phyloP scores from a whole-genome alignment of 768 basidiomycete genomes.

The Termitomyces sp. region DNA sequence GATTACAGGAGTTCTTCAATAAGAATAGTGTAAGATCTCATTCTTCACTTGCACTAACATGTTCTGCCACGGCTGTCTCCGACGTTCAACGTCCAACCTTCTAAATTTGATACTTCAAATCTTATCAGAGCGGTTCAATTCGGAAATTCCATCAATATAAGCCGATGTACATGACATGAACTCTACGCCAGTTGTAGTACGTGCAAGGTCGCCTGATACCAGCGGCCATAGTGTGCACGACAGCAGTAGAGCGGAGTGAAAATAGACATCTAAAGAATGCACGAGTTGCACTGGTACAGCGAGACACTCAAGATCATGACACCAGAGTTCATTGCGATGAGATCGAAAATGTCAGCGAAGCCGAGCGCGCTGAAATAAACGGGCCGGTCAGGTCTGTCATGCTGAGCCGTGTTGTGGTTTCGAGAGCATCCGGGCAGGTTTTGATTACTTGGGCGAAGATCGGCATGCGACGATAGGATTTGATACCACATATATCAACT shows the following conservation, averaged over 20 bases:
- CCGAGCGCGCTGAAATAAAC: not conserved
- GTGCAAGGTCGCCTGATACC: slow-evolving; percentile 1
- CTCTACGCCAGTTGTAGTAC: not conserved
- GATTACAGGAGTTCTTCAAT: not conserved
- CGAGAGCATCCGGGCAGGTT: no score
- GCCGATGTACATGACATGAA: not conserved
- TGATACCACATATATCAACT: slow-evolving; percentile 1
- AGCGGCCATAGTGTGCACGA: not conserved
- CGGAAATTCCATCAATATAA: not conserved
- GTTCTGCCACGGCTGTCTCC: slow-evolving; percentile 14
- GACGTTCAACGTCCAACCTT: not conserved
- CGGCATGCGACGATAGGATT: not conserved
- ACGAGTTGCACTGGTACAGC: not conserved
- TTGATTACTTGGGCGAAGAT: slow-evolving; percentile 3
- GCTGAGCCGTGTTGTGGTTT: not conserved
- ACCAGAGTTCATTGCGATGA: slow-evolving; percentile 12
- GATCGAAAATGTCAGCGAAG: slow-evolving; percentile 18
- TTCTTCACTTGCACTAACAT: slow-evolving; percentile 11
- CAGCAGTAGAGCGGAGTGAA: not conserved
- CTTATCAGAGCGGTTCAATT: not conserved
- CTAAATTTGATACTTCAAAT: slow-evolving; percentile 1
- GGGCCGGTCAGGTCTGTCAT: slow-evolving; percentile 5
- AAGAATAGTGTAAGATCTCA: not conserved
- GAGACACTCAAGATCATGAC: not conserved
- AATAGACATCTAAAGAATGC: not conserved